Evolutionary conservation across 164 flowering plant genomes (phyloP).

Genomic region (Vitis amurensis): DNA sequence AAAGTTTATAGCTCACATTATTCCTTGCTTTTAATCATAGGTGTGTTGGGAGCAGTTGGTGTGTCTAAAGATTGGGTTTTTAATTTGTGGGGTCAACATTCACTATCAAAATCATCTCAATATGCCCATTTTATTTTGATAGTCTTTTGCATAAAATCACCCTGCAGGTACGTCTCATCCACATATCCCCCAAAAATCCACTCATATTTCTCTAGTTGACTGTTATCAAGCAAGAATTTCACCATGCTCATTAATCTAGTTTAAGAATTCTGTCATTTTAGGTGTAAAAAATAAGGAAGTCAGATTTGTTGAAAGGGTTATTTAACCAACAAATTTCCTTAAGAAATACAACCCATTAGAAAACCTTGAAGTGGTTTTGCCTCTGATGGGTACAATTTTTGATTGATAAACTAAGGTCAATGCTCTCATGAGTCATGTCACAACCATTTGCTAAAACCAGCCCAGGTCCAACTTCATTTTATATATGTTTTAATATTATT

Average conservation of each 20-base stretch:
- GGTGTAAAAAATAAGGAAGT: too few relatives aligned
- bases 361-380: too few relatives aligned
- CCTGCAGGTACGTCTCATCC: neutral
- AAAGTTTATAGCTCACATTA: conserved; percentile 12
- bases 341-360: too few relatives aligned
- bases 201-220: neutral
- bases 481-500: neutral
- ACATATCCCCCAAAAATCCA: neutral
- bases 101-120: conserved; percentile 12
- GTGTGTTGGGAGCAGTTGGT: conserved; percentile 29
- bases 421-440: conserved; percentile 15
- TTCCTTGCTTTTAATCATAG: conserved; percentile 33
- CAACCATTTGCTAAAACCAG: conserved; percentile 7
- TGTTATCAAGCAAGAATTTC: neutral
- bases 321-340: too few relatives aligned
- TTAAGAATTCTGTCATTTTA: too few relatives aligned
- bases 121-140: neutral
- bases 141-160: neutral
- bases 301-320: too few relatives aligned
- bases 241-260: neutral
- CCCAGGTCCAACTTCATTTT: conserved; percentile 17
- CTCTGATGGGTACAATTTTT: too few relatives aligned
- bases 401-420: too few relatives aligned
- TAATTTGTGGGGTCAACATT: conserved; percentile 22
- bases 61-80: conserved; percentile 17